Evolutionary conservation across 108 stramenopile species (phyloP).

Genomic region (Discostella stelligeroides): DNA sequence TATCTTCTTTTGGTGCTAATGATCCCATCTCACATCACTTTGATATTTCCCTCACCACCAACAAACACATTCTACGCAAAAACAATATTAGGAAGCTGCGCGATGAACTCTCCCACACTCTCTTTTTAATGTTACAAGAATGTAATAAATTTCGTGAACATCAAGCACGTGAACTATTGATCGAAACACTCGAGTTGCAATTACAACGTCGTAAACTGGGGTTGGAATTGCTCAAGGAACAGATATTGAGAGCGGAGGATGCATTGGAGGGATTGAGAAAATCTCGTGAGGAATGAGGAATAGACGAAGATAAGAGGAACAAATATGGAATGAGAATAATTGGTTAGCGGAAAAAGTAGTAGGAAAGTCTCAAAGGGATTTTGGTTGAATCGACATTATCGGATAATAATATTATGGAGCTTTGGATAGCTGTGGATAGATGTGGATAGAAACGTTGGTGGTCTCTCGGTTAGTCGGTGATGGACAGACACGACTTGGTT

Average conservation of each 20-base stretch:
- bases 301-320: too few relatives aligned
- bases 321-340: too few relatives aligned
- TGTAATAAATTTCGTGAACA: slow-evolving; percentile 92
- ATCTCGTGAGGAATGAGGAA: slow-evolving; percentile 2
- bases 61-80: background rate
- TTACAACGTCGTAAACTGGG: slow-evolving; percentile 54
- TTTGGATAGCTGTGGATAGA: too few relatives aligned
- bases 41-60: slow-evolving; percentile 3
- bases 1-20: background rate
- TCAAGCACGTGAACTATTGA: slow-evolving; percentile 82
- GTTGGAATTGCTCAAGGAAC: slow-evolving; percentile 30
- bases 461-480: too few relatives aligned
- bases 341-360: too few relatives aligned
- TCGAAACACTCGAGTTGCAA: slow-evolving; percentile 74
- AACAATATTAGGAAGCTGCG: slow-evolving; percentile 51
- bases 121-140: slow-evolving; percentile 88
- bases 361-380: too few relatives aligned
- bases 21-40: background rate
- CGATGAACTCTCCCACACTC: slow-evolving; percentile 82
- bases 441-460: too few relatives aligned
- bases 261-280: slow-evolving; percentile 36
- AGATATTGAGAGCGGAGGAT: slow-evolving; percentile 45
- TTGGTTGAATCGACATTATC: too few relatives aligned
- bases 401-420: too few relatives aligned
- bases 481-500: too few relatives aligned